Evolutionary conservation across 1,284 basidiomycete species (phyloP), one percentile per base, ranked within the genome.

Genomic region (Veloporphyrellus conicus): DNA sequence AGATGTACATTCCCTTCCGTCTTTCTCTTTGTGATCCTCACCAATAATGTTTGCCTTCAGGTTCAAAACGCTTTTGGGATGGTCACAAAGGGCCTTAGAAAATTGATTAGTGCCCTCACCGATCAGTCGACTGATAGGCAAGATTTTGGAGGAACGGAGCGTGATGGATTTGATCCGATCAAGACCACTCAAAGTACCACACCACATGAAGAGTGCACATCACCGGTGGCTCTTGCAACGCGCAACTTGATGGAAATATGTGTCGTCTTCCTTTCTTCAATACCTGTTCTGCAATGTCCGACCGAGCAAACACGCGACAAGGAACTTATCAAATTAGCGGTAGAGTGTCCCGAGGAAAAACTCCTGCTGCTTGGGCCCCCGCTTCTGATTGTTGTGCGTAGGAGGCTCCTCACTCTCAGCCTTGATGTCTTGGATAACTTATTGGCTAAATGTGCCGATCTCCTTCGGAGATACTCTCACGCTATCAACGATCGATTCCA

Each of bases 81-180:
- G 4, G 56, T 80, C 6, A 57, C 71, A 19, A 55, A 53, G 4
- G 65, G 58, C 6, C 51, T 85, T 14, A 72, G 73, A 32, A 52
- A 67, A 2, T 45, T 71, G 8, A 61, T 78, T n/a, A 56, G 61
- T 7, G 49, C 38, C 38, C 53, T 68, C 22, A 54, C 66, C 1
- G 53, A 64, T 22, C 66, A 58, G 44, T 37, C 42, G 22, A 36
- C 48, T 28, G 43, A 53, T 39, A 42, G 45, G 37, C 54, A 55
- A 43, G 55, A 56, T 44, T 20, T 46, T 12, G 53, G 56, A 37
- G 63, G 46, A 27, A 53, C 76, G 16, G 79, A 81, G 41, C 74
- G 75, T 20, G 87, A 88, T 59, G 85, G 77, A 37, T 90, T 90
- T 63, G 82, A 70, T 2, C 75, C 80, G 2, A 77, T 83, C 49